Base-by-base conservation (phyloP, 257 asterid species). In the Solanum okadae region DNA sequence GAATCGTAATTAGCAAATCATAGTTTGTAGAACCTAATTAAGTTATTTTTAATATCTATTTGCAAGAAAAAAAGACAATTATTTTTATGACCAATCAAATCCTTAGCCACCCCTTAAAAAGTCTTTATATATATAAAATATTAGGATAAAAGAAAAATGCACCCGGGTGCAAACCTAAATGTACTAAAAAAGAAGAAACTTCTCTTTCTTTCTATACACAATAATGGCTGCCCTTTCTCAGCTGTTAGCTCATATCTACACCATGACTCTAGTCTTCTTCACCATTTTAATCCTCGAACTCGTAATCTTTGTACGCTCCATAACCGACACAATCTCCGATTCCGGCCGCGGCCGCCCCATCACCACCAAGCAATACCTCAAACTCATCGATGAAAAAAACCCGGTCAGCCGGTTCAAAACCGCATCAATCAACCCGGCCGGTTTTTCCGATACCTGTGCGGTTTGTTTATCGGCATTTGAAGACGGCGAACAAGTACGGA, bases 401-500 rank as follows among this genome's bases (percentile, higher is more conserved):
- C 95, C 96, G 16, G 89, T 93, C 8, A 63, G 40, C 38, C 89
- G 75, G 25, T 92, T 84, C 88, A 83, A 46, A 18, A 49, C 73
- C 83, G 90, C 89, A 70, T 7, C 35, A 10, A 88, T 59, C 16
- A 20, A 52, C 5, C 89, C 89, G 13, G 49, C 35, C 16, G 77
- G 56, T 14, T 33, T 33, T 12, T 38, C 91, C 1, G 7, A n/a
- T 40, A 94, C 91, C 68, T 94, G 98, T 84, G 90, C 93, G 0
- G 95, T 95, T 85, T 95, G 98, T 83, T 86, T 95, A 13, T 92
- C 94, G 3, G 13, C 22, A 6, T 92, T 91, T 22, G 95, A 93
- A 44, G 93, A 93, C 20, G 96, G 95, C 12, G 98, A 95, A 5
- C 91, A 90, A 86, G 85, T 94, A 25, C 90, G 98, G 89, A 90